These are phyloP conservation scores for Macrophomina pseudophaseolina DNA, from an alignment of 2,329 filamentous ascomycete species.

Conservation along the genomic window DNA sequence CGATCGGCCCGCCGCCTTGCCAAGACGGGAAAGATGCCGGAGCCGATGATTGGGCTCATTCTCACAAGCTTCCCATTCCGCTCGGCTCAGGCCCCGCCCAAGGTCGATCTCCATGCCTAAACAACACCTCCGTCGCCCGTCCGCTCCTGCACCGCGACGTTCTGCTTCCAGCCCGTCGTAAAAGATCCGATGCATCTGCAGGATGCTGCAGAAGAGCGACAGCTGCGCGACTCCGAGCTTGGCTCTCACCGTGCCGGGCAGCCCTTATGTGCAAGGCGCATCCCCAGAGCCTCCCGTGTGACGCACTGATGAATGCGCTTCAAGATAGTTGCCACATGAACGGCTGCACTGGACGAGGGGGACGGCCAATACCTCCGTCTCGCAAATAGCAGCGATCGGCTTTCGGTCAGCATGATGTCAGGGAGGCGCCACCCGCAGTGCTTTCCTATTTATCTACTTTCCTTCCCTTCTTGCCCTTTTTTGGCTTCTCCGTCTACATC, in stretches of 20 bases:
- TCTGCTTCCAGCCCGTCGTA: no score
- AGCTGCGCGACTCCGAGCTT: no score
- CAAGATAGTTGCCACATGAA: not conserved
- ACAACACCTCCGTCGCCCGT: no score
- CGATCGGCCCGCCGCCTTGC: conserved; percentile 13
- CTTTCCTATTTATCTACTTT: not conserved
- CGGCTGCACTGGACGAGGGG: not conserved
- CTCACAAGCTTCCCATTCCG: not conserved
- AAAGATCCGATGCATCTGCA: no score
- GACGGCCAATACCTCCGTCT: no score
- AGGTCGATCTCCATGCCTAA: not conserved
- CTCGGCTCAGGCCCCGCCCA: not conserved
- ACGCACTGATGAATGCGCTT: not conserved
- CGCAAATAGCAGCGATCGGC: not conserved
- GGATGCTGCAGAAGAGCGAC: no score
- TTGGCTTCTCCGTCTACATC: not conserved
- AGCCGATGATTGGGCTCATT: not conserved
- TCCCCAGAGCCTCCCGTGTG: not conserved
- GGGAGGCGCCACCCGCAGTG: not conserved
- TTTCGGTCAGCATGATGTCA: conserved; percentile 14
- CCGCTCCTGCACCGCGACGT: no score
- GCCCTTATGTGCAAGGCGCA: no score
- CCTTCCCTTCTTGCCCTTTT: not conserved
- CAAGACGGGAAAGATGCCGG: conserved; percentile 13
- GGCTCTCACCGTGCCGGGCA: not conserved